These are phyloP conservation scores for Lactarius hatsudake DNA, from an alignment of 768 basidiomycete species.

Conservation along the genomic window DNA sequence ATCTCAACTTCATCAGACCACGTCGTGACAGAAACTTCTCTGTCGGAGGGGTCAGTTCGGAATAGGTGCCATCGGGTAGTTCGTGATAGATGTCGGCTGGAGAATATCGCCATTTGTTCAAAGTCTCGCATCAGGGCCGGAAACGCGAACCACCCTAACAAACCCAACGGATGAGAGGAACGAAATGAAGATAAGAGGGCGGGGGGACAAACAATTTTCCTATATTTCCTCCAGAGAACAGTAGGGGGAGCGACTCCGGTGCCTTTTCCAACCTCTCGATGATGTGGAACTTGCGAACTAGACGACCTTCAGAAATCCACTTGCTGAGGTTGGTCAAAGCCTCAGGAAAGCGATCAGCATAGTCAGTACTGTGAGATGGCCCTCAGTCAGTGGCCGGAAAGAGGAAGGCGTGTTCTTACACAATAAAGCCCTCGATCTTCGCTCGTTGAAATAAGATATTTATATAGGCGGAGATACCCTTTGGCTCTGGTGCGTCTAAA, in stretches of 20 bases:
- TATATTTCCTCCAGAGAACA: conserved; percentile 74
- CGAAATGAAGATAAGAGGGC: not conserved
- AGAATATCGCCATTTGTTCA: not conserved
- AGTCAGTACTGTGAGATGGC: conserved; percentile 64
- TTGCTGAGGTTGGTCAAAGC: conserved; percentile 56
- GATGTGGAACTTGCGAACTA: conserved; percentile 79
- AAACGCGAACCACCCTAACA: conserved; percentile 57
- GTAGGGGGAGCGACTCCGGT: conserved; percentile 61
- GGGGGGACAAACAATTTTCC: conserved; percentile 59
- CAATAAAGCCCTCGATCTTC: conserved; percentile 79
- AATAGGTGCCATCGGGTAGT: conserved; percentile 31
- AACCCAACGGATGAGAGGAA: conserved; percentile 4
- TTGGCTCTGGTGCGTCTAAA: conserved; percentile 56
- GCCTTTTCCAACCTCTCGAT: conserved; percentile 74
- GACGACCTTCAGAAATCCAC: conserved; percentile 61
- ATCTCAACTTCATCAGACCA: not conserved
- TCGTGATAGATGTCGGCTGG: not conserved
- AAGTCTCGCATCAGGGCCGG: conserved; percentile 32
- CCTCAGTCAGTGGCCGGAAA: not conserved
- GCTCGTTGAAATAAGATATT: conserved; percentile 76
- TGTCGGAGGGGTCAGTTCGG: not conserved
- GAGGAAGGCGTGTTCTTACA: conserved; percentile 43
- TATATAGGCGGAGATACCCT: conserved; percentile 63
- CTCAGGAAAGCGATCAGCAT: conserved; percentile 53
- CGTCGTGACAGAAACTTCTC: not conserved